Conservation (phyloP, 495 filamentous ascomycete species). For the Podospora bellae-mahoneyi region DNA sequence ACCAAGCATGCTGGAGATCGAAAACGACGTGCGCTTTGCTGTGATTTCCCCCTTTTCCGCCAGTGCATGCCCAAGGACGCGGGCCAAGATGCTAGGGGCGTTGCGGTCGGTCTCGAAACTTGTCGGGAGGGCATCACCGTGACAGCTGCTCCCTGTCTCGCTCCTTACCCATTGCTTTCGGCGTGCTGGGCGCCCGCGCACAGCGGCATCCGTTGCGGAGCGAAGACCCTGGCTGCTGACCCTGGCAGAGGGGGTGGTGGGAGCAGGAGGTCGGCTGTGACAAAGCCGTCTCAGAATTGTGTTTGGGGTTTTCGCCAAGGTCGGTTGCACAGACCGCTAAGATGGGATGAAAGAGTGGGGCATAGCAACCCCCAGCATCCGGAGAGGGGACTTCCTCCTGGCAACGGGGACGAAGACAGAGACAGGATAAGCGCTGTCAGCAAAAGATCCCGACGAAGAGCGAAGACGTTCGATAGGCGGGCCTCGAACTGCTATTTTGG, state of each 20-base stretch:
- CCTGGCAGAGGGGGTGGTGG: constrained; percentile 29
- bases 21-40: constrained; percentile 27
- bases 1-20: background rate
- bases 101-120: constrained; percentile 44
- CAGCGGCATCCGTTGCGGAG: constrained; percentile 14
- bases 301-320: constrained; percentile 43
- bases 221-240: constrained; percentile 20
- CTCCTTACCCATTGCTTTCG: constrained; percentile 6
- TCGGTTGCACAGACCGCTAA: constrained; percentile 19
- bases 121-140: constrained; percentile 26
- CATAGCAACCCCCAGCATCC: background rate
- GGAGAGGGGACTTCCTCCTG: background rate
- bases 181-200: constrained; percentile 20
- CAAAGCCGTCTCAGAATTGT: constrained; percentile 47
- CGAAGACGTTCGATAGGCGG: background rate
- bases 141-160: constrained; percentile 18
- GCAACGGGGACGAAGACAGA: background rate
- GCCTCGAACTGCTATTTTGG: background rate
- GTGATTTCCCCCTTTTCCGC: constrained; percentile 6
- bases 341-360: constrained; percentile 16
- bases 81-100: constrained; percentile 13
- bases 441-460: background rate
- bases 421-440: background rate
- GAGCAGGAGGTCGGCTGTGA: constrained; percentile 42
- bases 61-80: constrained; percentile 4